These are phyloP conservation scores for Acanthamoeba castellanii DNA, from an alignment of 208 protist genomes.

Conservation along the genomic window DNA sequence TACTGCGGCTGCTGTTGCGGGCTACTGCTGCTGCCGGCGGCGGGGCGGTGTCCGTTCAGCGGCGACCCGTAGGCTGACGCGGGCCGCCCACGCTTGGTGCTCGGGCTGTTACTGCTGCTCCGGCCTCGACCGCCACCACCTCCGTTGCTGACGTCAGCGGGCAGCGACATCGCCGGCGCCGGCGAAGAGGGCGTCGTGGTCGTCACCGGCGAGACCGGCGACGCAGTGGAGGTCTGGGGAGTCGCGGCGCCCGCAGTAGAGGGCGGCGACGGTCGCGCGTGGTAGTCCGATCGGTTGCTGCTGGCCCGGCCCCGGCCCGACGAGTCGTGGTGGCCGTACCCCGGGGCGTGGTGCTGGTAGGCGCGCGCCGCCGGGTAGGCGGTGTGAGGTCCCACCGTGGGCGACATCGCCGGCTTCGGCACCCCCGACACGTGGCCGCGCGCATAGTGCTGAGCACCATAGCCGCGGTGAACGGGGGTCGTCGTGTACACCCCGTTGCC, in stretches of 20 bases:
- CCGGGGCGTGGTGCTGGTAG: background rate
- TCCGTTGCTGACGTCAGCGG: background rate
- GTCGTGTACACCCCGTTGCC: background rate
- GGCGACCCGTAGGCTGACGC: background rate
- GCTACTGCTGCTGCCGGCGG: background rate
- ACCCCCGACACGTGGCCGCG: background rate
- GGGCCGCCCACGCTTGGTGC: background rate
- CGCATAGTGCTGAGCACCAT: background rate
- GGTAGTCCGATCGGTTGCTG: background rate
- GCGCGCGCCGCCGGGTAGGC: background rate
- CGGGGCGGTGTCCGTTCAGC: background rate
- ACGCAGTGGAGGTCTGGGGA: background rate
- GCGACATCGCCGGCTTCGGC: background rate
- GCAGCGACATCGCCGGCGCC: background rate
- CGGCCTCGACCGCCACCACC: background rate
- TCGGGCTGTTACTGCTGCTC: too few species aligned
- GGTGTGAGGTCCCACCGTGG: background rate
- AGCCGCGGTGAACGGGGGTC: background rate
- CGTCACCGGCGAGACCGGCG: background rate
- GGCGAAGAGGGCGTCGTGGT: background rate
- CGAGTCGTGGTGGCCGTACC: too few species aligned
- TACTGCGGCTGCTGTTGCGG: background rate
- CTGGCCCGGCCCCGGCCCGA: background rate
- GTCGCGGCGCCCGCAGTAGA: too few species aligned
- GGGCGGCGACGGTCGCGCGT: too few species aligned